Percentiles rank a stretch among this genome's conserved stretches.
These are phyloP conservation scores for Eucalyptus curtisii DNA, from an alignment of 345 rosid species.

Conservation along the genomic window DNA sequence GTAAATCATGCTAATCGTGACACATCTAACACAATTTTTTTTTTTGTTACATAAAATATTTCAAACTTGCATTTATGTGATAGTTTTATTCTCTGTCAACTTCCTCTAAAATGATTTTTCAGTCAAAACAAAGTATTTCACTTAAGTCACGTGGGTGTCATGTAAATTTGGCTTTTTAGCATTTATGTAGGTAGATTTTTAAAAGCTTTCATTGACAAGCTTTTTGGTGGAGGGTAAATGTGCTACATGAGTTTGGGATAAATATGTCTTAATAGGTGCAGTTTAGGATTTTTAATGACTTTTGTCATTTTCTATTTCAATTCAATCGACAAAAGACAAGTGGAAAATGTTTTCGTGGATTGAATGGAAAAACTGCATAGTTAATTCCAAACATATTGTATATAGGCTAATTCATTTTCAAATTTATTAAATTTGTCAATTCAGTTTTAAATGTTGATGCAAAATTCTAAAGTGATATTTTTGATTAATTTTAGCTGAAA, in stretches of 20 bases:
- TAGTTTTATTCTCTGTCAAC: too few species aligned
- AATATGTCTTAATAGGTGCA: too few species aligned
- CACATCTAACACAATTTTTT: rapidly evolving
- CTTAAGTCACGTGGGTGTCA: neutral
- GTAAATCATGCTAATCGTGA: neutral
- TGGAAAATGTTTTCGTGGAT: neutral
- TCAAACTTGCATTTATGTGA: too few species aligned
- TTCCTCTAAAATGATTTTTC: too few species aligned
- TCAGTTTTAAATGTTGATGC: neutral
- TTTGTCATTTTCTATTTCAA: neutral
- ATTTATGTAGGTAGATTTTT: too few species aligned
- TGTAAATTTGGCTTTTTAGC: neutral
- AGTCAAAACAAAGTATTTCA: neutral
- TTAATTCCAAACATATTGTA: neutral
- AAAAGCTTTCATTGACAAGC: too few species aligned
- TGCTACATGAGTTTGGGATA: neutral
- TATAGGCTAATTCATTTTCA: neutral
- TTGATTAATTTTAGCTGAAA: neutral
- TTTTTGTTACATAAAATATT: too few species aligned
- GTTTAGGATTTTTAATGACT: neutral
- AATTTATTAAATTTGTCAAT: neutral
- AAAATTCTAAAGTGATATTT: neutral
- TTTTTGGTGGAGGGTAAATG: neutral
- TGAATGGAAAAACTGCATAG: neutral
- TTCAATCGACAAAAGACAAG: neutral